phyloP scores from a whole-genome alignment of 75 land plant genomes.

The Picea sitchensis region DNA sequence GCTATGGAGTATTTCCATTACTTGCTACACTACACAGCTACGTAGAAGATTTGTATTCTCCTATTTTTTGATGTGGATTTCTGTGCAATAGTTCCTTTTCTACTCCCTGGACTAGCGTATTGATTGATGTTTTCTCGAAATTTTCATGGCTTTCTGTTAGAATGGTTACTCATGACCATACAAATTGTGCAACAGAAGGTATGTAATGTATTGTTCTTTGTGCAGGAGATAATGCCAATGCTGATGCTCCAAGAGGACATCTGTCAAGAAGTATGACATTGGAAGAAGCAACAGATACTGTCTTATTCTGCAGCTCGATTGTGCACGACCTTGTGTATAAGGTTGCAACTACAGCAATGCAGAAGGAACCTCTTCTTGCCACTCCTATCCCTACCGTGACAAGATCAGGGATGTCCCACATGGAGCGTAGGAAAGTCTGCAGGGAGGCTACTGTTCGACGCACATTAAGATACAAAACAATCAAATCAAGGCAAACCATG shows the following conservation, averaged over 20 bases:
- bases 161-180: neutral
- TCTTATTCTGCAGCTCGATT: conserved; percentile 24
- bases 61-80: neutral
- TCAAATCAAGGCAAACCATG: conserved; percentile 8
- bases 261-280: conserved; percentile 19
- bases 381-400: conserved; percentile 3
- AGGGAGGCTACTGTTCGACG: neutral
- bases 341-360: conserved; percentile 3
- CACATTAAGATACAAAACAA: conserved; percentile 4
- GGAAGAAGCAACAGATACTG: conserved; percentile 30
- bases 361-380: conserved; percentile 15
- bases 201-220: neutral
- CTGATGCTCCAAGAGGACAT: neutral
- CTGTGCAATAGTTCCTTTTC: too few species aligned
- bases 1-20: neutral
- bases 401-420: neutral
- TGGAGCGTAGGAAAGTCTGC: neutral
- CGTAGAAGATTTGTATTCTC: neutral
- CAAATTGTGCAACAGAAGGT: neutral
- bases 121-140: too few species aligned
- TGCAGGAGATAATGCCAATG: neutral
- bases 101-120: too few species aligned
- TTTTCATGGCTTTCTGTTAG: neutral
- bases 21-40: neutral
- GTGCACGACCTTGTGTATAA: conserved; percentile 23